These are phyloP conservation scores for Mycena crocata DNA, from an alignment of 768 basidiomycete genomes.

Conservation along the genomic window DNA sequence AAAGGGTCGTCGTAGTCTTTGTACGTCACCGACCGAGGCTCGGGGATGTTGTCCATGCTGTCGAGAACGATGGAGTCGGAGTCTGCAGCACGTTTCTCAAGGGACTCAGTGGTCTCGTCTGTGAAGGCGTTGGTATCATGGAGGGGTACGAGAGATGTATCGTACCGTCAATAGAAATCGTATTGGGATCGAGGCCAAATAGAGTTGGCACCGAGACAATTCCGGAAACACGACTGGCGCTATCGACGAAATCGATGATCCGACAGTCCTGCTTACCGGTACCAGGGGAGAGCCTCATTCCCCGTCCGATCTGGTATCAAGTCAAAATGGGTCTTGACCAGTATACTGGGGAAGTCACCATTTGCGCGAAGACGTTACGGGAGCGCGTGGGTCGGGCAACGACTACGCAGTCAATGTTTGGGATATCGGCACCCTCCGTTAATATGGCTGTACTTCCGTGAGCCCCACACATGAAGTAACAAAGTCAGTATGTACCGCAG, in stretches of 20 bases:
- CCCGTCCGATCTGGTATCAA: conserved; percentile 81
- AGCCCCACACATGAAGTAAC: not conserved
- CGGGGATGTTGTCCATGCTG: conserved; percentile 53
- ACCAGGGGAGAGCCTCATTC: conserved; percentile 84
- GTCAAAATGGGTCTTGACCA: not conserved
- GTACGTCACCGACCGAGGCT: conserved; percentile 76
- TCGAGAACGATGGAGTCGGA: conserved; percentile 37
- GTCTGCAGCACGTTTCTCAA: conserved; percentile 56
- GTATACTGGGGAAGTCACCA: conserved; percentile 62
- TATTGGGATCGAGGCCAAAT: conserved; percentile 84
- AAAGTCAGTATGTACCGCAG: conserved; percentile 70
- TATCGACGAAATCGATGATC: conserved; percentile 93
- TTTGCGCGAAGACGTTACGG: conserved; percentile 90
- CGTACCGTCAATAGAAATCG: conserved; percentile 70
- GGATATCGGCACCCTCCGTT: conserved; percentile 95
- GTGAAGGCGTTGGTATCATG: conserved; percentile 14
- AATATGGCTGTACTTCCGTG: conserved; percentile 69
- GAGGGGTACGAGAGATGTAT: not conserved
- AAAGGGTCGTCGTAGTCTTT: conserved; percentile 84
- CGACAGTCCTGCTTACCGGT: conserved; percentile 88
- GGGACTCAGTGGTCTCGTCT: conserved; percentile 65
- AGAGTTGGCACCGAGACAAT: conserved; percentile 84
- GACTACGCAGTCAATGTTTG: conserved; percentile 92
- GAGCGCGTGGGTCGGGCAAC: conserved; percentile 91
- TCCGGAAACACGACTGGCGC: conserved; percentile 71